Base-by-base conservation (phyloP, 805 yeast species). In the Allodekkera sacchari region DNA sequence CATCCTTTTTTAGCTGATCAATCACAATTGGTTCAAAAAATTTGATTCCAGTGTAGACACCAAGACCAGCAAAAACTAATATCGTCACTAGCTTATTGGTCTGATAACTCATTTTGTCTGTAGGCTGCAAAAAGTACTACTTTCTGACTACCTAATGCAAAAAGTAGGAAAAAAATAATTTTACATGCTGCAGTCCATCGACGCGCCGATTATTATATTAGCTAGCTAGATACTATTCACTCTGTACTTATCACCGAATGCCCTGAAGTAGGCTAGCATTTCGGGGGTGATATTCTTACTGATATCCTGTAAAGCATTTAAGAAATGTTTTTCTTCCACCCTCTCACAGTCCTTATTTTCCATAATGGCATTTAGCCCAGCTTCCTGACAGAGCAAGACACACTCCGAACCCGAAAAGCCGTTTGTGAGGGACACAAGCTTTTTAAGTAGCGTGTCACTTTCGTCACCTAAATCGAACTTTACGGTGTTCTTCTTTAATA, bases 361-460 rank as follows among this genome's bases (percentile, higher is more conserved):
- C 79, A 84, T 85, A 36, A 92, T 77, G 0, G 97, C 96, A n/a
- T 82, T 74, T 9, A 92, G 59, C 2, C 98, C 98, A 1, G 97
- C 96, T 55, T 89, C 96, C 53, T 88, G 97, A 46, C 96, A 84
- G 14, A 89, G 54, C 14, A 87, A 65, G 0, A 88, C 94, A 23
- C 92, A 83, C 55, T 92, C 98, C 0, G 97, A 96, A 22, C 99
- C 99, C 0, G 96, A 87, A 48, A 94, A 87, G 1, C 98, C 97
- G 0, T 81, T 89, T 0, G 96, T 83, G 5, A 59, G 47, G 2
- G 45, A 54, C 0, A 94, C 87, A 8, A 84, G 57, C 7, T 52
- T 57, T 1, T 61, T 60, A 16, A 83, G 52, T 12, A 52, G 31
- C 1, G 21, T 19, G 15, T 69, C 69, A 5, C 24, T 11, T 3